Percentiles rank a stretch among this genome's conserved stretches.
These are phyloP conservation scores for Corinectria fuckeliana DNA, from an alignment of 2,329 filamentous ascomycete species.

Conservation along the genomic window DNA sequence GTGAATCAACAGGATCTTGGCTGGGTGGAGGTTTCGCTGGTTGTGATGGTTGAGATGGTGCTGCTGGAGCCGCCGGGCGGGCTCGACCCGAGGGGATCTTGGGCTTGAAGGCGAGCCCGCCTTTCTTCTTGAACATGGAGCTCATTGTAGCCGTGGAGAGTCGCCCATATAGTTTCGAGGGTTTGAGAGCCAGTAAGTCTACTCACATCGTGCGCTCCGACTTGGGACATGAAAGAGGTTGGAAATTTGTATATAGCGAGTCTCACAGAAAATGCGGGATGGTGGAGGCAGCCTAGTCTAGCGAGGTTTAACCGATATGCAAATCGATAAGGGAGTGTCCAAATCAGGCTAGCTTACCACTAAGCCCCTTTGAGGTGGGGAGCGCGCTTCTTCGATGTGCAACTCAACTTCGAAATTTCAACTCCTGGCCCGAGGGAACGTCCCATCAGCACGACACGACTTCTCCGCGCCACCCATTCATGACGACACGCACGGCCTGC, in stretches of 20 bases:
- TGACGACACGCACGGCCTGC: conserved; percentile 44
- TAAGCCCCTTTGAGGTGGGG: conserved; percentile 46
- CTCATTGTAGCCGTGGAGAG: conserved; percentile 56
- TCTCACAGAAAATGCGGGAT: conserved; percentile 39
- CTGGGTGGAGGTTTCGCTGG: conserved; percentile 28
- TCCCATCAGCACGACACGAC: conserved; percentile 44
- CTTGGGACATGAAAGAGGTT: conserved; percentile 2
- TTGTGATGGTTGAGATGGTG: conserved; percentile 40
- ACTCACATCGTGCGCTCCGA: conserved; percentile 28
- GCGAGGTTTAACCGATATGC: conserved; percentile 45
- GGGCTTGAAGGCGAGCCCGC: conserved; percentile 70
- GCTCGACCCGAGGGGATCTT: conserved; percentile 67
- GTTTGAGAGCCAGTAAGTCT: conserved; percentile 11
- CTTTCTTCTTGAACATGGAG: conserved; percentile 72
- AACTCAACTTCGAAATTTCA: conserved; percentile 55
- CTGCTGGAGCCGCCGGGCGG: conserved; percentile 50
- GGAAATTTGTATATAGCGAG: conserved; percentile 30
- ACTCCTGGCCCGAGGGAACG: conserved; percentile 46
- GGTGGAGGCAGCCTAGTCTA: conserved; percentile 28
- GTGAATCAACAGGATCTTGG: conserved; percentile 21
- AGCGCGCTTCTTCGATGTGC: conserved; percentile 48
- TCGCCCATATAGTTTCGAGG: conserved; percentile 22
- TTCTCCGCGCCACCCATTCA: conserved; percentile 43
- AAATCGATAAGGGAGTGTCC: conserved; percentile 43
- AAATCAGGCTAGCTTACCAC: conserved; percentile 42